A percentile compares a stretch with the other conserved stretches of the same genome.
These are phyloP conservation scores for Sclerotinia glacialis DNA, from an alignment of 2,329 filamentous ascomycete species.

Conservation along the genomic window DNA sequence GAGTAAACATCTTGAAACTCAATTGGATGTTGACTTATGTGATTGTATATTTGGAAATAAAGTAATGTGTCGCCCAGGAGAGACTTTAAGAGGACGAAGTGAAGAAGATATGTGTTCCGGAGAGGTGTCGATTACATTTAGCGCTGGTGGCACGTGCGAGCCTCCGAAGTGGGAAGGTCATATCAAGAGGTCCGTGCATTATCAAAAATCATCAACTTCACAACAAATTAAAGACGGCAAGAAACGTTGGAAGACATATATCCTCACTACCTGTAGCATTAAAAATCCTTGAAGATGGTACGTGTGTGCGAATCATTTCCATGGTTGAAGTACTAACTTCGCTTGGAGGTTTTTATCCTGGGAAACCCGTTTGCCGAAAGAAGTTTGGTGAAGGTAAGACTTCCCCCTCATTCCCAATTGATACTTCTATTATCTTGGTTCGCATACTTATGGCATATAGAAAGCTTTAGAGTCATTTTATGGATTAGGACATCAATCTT, in stretches of 20 bases:
- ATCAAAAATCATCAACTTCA: slow-evolving; percentile 22
- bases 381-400: slow-evolving; percentile 74
- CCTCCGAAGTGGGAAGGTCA: neutral
- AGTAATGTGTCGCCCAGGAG: neutral
- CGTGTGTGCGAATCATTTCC: neutral
- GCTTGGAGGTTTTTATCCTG: slow-evolving; percentile 66
- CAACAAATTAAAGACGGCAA: neutral
- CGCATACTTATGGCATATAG: slow-evolving; percentile 41
- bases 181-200: slow-evolving; percentile 22
- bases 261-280: neutral
- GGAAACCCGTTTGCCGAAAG: slow-evolving; percentile 82
- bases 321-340: slow-evolving; percentile 18
- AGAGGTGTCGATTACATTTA: slow-evolving; percentile 36
- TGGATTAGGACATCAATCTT: slow-evolving; percentile 70
- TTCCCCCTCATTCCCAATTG: slow-evolving; percentile 8
- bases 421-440: neutral
- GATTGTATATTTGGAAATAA: slow-evolving; percentile 13
- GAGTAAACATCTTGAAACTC: slow-evolving; percentile 64
- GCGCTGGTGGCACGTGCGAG: slow-evolving; percentile 30
- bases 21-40: slow-evolving; percentile 30
- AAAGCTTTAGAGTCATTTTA: slow-evolving; percentile 83
- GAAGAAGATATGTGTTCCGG: slow-evolving; percentile 29
- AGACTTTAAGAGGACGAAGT: neutral
- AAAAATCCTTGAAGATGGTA: slow-evolving; percentile 33
- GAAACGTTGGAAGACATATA: slow-evolving; percentile 16